These are phyloP conservation scores for Nicotiana benthamiana DNA, from an alignment of 257 asterid genomes.

Conservation along the genomic window DNA sequence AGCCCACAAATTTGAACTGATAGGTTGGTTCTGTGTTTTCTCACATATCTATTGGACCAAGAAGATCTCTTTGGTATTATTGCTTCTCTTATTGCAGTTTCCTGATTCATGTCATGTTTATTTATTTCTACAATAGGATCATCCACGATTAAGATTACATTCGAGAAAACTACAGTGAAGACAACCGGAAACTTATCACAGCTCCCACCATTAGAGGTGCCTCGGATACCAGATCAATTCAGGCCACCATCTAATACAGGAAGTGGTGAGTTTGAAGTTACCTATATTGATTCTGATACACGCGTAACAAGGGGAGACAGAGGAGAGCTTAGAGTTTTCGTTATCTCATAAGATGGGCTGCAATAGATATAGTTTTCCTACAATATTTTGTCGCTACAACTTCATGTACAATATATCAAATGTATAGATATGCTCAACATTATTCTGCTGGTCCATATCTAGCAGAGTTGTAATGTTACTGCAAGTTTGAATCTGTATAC, in stretches of 20 bases:
- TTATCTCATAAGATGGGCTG: slow-evolving; percentile 34
- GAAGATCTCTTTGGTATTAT: neutral
- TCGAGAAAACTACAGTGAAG: slow-evolving; percentile 84
- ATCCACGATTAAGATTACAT: slow-evolving; percentile 53
- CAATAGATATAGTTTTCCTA: neutral
- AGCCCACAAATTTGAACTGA: slow-evolving; percentile 83
- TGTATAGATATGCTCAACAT: neutral
- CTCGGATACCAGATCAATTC: slow-evolving; percentile 60
- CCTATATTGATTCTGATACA: slow-evolving; percentile 63
- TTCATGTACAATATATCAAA: neutral
- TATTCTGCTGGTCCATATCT: neutral
- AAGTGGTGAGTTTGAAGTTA: slow-evolving; percentile 78
- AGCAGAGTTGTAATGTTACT: neutral
- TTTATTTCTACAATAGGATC: slow-evolving; percentile 32
- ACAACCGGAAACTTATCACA: slow-evolving; percentile 71
- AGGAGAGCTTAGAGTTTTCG: slow-evolving; percentile 85
- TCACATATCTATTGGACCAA: neutral
- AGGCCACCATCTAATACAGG: slow-evolving; percentile 73
- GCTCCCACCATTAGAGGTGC: slow-evolving; percentile 77
- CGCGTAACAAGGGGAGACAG: slow-evolving; percentile 86
- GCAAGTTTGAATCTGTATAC: neutral
- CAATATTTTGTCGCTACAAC: neutral
- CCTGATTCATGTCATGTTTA: neutral
- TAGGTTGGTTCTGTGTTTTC: slow-evolving; percentile 34
- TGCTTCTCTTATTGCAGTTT: neutral